These are phyloP conservation scores for Sarocladium brachiariae DNA, from an alignment of 2,329 filamentous ascomycete genomes.

Conservation along the genomic window DNA sequence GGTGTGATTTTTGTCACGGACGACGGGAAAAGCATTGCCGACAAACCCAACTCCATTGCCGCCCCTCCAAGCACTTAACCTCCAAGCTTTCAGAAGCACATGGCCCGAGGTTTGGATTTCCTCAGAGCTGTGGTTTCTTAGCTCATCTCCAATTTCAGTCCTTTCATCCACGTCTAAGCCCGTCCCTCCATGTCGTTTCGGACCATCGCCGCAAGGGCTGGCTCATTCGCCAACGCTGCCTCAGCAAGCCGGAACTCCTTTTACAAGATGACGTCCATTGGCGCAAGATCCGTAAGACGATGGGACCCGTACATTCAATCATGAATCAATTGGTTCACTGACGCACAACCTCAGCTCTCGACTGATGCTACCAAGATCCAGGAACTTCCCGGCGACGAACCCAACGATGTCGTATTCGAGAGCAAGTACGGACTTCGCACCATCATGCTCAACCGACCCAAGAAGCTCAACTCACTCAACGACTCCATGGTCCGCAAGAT, in stretches of 20 bases:
- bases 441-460: slow-evolving; percentile 88
- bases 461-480: slow-evolving; percentile 87
- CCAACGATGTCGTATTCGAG: slow-evolving; percentile 89
- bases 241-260: slow-evolving; percentile 31
- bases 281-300: not conserved
- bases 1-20: not conserved
- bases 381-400: slow-evolving; percentile 61
- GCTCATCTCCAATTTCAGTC: not conserved
- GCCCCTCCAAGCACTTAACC: slow-evolving; percentile 9
- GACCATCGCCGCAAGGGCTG: slow-evolving; percentile 46
- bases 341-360: slow-evolving; percentile 45
- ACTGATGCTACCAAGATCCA: slow-evolving; percentile 33
- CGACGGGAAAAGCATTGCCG: slow-evolving; percentile 27
- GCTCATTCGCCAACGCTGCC: slow-evolving; percentile 38
- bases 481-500: slow-evolving; percentile 96
- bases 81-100: slow-evolving; percentile 26
- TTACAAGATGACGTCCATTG: slow-evolving; percentile 55
- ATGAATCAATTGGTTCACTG: not conserved
- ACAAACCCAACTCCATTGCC: slow-evolving; percentile 16
- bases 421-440: slow-evolving; percentile 83
- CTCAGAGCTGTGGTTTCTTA: slow-evolving; percentile 24
- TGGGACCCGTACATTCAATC: no score
- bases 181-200: slow-evolving; percentile 48
- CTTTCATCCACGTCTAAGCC: not conserved
- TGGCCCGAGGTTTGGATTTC: slow-evolving; percentile 23